These are phyloP conservation scores for Penicillium angulare DNA, from an alignment of 495 filamentous ascomycete genomes.

Conservation along the genomic window DNA sequence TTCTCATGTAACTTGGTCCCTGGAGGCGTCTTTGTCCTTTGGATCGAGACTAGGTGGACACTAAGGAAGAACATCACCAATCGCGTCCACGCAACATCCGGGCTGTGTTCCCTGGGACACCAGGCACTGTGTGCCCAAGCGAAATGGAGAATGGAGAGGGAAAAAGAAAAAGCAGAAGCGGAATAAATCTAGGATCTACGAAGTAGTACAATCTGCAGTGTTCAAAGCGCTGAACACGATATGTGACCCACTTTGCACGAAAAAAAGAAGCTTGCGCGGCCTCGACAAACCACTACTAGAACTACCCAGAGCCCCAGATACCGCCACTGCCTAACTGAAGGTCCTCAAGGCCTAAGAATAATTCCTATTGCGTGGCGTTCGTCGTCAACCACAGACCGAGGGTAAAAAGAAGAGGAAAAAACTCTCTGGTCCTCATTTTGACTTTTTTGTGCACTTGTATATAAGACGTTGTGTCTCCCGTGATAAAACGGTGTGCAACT, in stretches of 20 bases:
- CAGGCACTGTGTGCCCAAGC: not conserved
- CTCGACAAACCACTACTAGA: not conserved
- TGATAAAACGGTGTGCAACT: not conserved
- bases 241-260: not conserved
- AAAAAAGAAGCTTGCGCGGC: not conserved
- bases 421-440: not conserved
- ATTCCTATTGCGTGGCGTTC: constrained; percentile 28
- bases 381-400: constrained; percentile 33
- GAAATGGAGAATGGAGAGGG: not conserved
- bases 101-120: constrained; percentile 12
- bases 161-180: not conserved
- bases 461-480: constrained; percentile 14
- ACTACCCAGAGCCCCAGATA: not conserved
- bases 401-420: not conserved
- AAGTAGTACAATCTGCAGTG: too few species aligned
- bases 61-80: constrained; percentile 21
- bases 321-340: too few species aligned
- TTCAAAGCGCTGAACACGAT: too few species aligned
- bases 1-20: not conserved
- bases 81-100: constrained; percentile 1
- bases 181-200: too few species aligned
- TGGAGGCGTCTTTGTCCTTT: not conserved
- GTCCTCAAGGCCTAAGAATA: not conserved
- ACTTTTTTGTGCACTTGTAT: constrained; percentile 4
- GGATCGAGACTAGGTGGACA: not conserved